phyloP scores from a whole-genome alignment of 2,329 filamentous ascomycete species.

The Tolypocladium pustulatum region DNA sequence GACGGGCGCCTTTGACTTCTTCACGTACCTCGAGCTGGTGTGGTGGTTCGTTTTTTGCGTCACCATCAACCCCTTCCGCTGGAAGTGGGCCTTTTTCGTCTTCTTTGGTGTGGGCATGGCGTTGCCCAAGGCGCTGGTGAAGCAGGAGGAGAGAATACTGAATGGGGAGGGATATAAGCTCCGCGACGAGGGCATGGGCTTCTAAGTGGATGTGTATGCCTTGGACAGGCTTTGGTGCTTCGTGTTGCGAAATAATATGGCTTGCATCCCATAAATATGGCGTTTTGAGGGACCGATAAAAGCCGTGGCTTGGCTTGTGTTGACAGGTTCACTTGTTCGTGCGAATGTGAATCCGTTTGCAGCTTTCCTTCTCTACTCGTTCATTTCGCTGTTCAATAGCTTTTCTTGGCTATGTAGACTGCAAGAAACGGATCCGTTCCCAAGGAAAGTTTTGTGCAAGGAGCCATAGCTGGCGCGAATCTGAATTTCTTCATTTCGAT shows the following conservation, averaged over 20 bases:
- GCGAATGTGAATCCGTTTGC: no score
- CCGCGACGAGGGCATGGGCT: conserved; percentile 10
- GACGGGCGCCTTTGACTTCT: conserved; percentile 75
- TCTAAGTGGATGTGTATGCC: conserved; percentile 1
- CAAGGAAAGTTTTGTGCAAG: no score
- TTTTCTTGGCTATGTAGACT: no score
- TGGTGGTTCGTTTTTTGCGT: conserved; percentile 82
- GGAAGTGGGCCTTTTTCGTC: conserved; percentile 84
- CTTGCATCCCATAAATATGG: neutral
- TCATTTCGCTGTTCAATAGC: no score
- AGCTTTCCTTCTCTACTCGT: no score
- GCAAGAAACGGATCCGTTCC: no score
- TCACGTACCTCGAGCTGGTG: conserved; percentile 74
- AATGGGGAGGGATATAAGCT: conserved; percentile 33
- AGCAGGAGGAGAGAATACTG: conserved; percentile 51
- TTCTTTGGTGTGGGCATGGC: conserved; percentile 62
- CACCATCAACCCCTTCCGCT: conserved; percentile 71
- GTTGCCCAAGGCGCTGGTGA: conserved; percentile 56
- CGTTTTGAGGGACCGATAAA: neutral
- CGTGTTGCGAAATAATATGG: neutral
- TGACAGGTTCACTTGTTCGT: no score
- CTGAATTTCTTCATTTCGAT: no score
- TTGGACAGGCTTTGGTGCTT: neutral
- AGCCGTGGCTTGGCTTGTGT: no score
- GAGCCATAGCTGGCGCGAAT: no score